Evolutionary conservation across 1,284 basidiomycete species (phyloP).

Genomic region (Pisolithus thermaeus): DNA sequence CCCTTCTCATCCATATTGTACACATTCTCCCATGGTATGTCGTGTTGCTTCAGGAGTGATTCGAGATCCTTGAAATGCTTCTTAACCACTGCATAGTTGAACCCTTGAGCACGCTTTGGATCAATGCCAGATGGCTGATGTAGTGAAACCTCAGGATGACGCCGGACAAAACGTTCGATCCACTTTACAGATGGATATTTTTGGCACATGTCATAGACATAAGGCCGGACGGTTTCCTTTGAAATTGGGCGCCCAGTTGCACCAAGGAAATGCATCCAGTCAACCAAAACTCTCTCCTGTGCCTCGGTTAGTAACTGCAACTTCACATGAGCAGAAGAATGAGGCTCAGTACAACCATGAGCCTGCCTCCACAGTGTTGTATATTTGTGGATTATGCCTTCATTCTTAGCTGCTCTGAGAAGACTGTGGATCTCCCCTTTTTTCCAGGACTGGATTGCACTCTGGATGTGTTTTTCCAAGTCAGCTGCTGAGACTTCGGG

Average conservation of each 20-base stretch:
- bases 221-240: neutral
- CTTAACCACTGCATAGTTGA: constrained; percentile 24
- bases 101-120: constrained; percentile 26
- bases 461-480: no score
- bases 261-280: no score
- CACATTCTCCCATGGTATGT: constrained; percentile 15
- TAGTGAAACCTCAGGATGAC: constrained; percentile 19
- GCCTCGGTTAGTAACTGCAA: neutral
- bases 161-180: constrained; percentile 11
- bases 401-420: no score
- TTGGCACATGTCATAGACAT: neutral
- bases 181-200: neutral
- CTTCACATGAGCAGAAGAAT: no score
- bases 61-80: constrained; percentile 13
- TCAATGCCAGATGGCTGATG: constrained; percentile 22
- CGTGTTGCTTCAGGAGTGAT: neutral
- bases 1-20: constrained; percentile 27
- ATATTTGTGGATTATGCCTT: no score
- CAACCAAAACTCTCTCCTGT: neutral
- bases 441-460: no score
- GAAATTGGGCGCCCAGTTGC: neutral
- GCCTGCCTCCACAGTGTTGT: no score
- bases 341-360: no score
- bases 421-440: no score
- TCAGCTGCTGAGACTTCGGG: no score